A percentile compares a stretch with the other conserved stretches of the same genome.
Conservation (phyloP, 139 green algal genomes). For the Coccomyxa sp. region DNA sequence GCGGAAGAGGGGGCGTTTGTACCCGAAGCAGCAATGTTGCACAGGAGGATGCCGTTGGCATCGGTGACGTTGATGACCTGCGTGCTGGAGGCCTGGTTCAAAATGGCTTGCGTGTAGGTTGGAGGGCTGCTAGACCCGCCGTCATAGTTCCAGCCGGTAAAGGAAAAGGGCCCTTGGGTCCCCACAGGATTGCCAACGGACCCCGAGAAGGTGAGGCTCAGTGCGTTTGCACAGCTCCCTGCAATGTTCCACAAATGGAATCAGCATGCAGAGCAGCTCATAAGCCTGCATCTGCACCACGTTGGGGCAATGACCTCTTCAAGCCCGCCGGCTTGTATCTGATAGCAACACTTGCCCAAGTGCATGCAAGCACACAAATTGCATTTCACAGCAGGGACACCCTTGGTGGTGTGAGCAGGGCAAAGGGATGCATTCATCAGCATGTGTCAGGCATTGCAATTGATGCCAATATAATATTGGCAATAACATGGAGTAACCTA, state of each 20-base stretch:
- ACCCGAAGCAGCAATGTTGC: background rate
- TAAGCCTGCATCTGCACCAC: background rate
- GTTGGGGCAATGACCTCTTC: background rate
- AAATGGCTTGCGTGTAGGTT: background rate
- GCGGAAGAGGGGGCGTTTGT: background rate
- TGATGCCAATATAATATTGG: no score
- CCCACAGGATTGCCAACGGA: background rate
- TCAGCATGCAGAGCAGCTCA: background rate
- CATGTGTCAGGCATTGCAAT: background rate
- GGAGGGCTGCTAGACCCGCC: background rate
- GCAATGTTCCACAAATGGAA: background rate
- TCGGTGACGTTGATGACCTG: background rate
- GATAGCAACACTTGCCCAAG: background rate
- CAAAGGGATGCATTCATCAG: background rate
- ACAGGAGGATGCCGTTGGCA: background rate
- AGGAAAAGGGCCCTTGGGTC: background rate
- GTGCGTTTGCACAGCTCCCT: background rate
- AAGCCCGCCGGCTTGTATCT: background rate
- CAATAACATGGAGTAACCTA: no score
- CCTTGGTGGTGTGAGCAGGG: background rate
- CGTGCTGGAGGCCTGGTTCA: background rate
- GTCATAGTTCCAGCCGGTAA: background rate
- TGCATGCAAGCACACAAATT: background rate
- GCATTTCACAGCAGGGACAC: background rate
- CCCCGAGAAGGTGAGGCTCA: background rate